These are phyloP conservation scores for Cunninghamia lanceolata DNA, from an alignment of 75 land plant genomes.

Conservation along the genomic window DNA sequence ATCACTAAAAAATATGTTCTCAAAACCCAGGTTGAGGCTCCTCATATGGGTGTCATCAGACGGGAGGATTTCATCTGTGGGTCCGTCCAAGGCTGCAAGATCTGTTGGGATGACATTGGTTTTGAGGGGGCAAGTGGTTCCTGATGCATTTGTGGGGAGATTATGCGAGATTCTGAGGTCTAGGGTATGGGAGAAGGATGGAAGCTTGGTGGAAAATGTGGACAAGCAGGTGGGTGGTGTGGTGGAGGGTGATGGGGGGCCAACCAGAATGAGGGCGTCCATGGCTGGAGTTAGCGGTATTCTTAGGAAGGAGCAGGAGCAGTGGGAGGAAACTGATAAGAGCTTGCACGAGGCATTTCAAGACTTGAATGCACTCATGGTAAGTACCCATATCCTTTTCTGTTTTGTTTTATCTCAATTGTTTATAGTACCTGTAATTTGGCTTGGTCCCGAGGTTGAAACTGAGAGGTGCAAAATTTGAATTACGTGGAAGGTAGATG, in stretches of 20 bases:
- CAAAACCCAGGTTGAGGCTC: conserved; percentile 60
- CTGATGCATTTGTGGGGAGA: conserved; percentile 45
- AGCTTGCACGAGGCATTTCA: conserved; percentile 90
- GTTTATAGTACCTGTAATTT: too few species aligned
- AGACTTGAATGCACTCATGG: conserved; percentile 93
- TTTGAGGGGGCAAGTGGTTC: conserved; percentile 55
- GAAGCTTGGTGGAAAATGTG: not conserved
- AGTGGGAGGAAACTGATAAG: conserved; percentile 87
- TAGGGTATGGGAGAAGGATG: conserved; percentile 61
- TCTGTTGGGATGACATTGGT: conserved; percentile 47
- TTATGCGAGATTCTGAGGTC: conserved; percentile 53
- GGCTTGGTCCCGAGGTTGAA: too few species aligned
- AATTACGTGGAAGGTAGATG: too few species aligned
- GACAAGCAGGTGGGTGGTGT: not conserved
- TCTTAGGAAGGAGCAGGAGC: conserved; percentile 85
- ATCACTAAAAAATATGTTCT: conserved; percentile 57
- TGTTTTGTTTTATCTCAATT: not conserved
- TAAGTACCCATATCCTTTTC: conserved; percentile 12
- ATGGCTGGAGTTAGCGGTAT: conserved; percentile 89
- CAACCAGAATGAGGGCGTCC: conserved; percentile 33
- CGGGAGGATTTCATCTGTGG: conserved; percentile 15
- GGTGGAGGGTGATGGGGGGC: not conserved
- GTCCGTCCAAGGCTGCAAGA: conserved; percentile 12
- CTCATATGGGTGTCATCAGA: conserved; percentile 44
- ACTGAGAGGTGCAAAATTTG: too few species aligned